Conservation (phyloP, 345 rosid genomes). For the Hibiscus tridactylites region DNA sequence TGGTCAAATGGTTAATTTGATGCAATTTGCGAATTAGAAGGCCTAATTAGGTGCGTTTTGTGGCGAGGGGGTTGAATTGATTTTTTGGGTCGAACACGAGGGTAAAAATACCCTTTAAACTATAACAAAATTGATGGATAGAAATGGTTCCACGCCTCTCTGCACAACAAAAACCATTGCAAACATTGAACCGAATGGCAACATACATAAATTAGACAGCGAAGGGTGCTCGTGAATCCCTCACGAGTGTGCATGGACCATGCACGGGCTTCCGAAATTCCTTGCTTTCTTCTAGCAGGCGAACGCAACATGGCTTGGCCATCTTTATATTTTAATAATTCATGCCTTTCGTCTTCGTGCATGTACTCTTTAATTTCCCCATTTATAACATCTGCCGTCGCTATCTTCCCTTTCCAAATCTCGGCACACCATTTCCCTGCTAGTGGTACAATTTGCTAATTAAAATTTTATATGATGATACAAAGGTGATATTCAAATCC, state of each 20-base stretch:
- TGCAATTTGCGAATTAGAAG: too few relatives aligned
- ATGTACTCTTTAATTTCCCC: background rate
- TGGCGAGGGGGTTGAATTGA: background rate
- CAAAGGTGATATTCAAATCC: background rate
- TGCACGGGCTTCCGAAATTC: slow-evolving; percentile 14
- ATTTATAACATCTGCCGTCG: background rate
- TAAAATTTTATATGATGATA: background rate
- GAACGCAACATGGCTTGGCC: background rate
- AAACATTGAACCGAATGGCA: slow-evolving; percentile 6
- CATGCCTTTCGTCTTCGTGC: background rate
- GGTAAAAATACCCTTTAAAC: too few relatives aligned
- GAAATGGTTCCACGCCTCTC: slow-evolving; percentile 1
- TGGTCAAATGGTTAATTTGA: too few relatives aligned
- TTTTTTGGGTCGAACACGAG: background rate
- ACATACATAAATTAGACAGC: background rate
- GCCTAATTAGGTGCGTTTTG: too few relatives aligned
- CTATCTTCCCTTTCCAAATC: slow-evolving; percentile 1
- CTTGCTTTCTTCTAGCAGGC: background rate
- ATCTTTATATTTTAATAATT: background rate
- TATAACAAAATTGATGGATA: background rate
- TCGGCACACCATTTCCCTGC: background rate
- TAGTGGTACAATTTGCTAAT: slow-evolving; percentile 16
- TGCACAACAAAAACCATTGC: background rate
- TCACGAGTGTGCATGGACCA: slow-evolving; percentile 12
- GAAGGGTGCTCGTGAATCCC: slow-evolving; percentile 19